These are phyloP conservation scores for Cutaneotrichosporon mucoides DNA, from an alignment of 1,284 basidiomycete species.

Conservation along the genomic window DNA sequence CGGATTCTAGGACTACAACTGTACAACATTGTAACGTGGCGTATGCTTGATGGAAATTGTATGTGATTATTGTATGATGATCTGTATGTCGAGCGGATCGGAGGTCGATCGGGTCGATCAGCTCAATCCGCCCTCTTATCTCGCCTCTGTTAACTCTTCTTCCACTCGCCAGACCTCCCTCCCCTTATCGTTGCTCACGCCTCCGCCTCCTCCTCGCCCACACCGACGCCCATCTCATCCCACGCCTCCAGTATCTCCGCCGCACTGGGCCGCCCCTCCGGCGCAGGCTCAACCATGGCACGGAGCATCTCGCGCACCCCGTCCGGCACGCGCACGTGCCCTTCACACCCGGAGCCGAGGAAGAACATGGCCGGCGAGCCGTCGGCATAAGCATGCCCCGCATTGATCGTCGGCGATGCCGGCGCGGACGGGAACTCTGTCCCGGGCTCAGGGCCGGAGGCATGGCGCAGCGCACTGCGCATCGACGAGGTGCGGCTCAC, in stretches of 20 bases:
- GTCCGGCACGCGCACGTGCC: conserved; percentile 24
- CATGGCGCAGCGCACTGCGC: conserved; percentile 3
- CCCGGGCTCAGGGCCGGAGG: background rate
- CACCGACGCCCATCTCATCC: conserved; percentile 28
- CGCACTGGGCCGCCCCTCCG: conserved; percentile 31
- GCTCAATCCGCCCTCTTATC: background rate
- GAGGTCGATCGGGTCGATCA: too few species aligned
- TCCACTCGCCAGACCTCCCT: background rate
- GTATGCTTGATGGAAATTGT: too few species aligned
- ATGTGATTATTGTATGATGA: background rate
- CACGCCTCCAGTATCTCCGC: conserved; percentile 31
- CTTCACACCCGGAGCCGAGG: conserved; percentile 10
- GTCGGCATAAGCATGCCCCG: conserved; percentile 29
- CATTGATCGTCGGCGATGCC: background rate
- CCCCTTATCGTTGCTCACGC: too few species aligned
- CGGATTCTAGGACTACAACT: conserved; percentile 17
- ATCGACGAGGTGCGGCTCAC: background rate
- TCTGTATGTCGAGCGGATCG: background rate
- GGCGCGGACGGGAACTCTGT: background rate
- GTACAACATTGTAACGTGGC: background rate
- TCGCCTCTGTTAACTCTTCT: background rate
- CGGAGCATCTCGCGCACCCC: conserved; percentile 29
- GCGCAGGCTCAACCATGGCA: conserved; percentile 35
- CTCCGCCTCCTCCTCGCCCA: background rate
- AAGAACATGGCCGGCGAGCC: conserved; percentile 30